Evolutionary conservation across 208 protist species (phyloP), one percentile per base, ranked within the genome.

Genomic region (Acanthamoeba castellanii): DNA sequence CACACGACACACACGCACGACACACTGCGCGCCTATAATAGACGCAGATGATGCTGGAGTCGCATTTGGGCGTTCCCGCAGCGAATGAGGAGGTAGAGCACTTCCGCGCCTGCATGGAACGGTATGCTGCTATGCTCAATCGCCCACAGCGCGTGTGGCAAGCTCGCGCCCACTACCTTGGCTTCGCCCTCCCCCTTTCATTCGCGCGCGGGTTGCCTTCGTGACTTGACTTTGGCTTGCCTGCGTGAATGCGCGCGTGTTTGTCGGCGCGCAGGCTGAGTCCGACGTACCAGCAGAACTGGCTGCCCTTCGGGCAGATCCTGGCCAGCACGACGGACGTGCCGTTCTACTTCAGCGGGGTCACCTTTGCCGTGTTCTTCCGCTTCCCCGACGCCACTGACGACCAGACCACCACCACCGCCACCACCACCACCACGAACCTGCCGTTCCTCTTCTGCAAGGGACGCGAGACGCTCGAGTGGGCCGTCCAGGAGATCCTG

Each of bases 41-140:
- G 76, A 85, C 45, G 7, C 34, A 85, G 27, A 85, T 85, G 76
- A 85, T 85, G 76, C 76, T 85, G 3, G 76, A 50, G 45, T 57
- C 76, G 20, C 76, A 85, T 57, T 2, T 85, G 13, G 76, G 76
- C 2, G 34, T 47, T 25, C 76, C 20, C 20, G 76, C 20, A 20
- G 34, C 76, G 11, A 57, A 7, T 18, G 76, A 50, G 76, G 76
- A 85, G 76, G 76, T 85, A 85, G 76, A 85, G 42, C 42, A 85
- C 76, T 85, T 85, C 76, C 76, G 76, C 6, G 76, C 76, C 7
- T 30, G 76, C 76, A 57, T 57, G 32, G 76, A 85, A 47, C 76
- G 76, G 76, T 85, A 85, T 30, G 59, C 52, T 16, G 52, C 52
- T 7, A 16, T 57, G 52, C 11, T 57, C 52, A 57, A 16, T 16